These are phyloP conservation scores for Albophoma yamanashiensis DNA, from an alignment of 2,329 filamentous ascomycete species.

Conservation along the genomic window DNA sequence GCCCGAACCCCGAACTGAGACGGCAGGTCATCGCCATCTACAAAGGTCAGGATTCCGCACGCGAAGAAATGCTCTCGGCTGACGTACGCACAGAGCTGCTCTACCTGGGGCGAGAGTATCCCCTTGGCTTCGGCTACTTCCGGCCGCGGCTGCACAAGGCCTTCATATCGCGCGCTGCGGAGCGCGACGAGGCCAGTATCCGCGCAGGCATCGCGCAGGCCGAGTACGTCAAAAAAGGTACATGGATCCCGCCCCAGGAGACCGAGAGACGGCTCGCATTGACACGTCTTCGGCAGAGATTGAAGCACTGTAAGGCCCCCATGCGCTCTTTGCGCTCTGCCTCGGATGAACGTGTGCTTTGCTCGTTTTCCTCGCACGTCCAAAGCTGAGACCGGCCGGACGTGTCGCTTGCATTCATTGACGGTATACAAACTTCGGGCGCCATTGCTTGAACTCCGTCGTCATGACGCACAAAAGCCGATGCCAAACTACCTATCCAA, in stretches of 20 bases:
- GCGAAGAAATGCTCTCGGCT: neutral
- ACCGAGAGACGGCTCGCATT: neutral
- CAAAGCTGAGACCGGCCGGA: neutral
- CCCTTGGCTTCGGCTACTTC: constrained; percentile 73
- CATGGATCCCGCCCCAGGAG: neutral
- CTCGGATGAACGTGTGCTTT: neutral
- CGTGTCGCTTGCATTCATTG: neutral
- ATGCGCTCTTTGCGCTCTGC: neutral
- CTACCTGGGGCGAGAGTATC: constrained; percentile 76
- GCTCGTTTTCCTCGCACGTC: neutral
- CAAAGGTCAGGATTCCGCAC: constrained; percentile 50
- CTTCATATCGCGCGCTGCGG: constrained; percentile 62
- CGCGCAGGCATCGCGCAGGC: constrained; percentile 64
- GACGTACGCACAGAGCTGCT: constrained; percentile 55
- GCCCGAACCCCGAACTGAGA: constrained; percentile 48
- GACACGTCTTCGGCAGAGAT: constrained; percentile 51
- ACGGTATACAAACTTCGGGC: neutral
- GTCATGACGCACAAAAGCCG: neutral
- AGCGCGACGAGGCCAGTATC: constrained; percentile 68
- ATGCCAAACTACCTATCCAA: neutral
- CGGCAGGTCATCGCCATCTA: constrained; percentile 76
- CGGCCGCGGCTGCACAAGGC: constrained; percentile 71
- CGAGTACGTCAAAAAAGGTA: constrained; percentile 86
- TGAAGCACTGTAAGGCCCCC: constrained; percentile 67
- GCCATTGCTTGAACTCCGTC: neutral